A percentile compares a stretch with the other conserved stretches of the same genome.
Conservation (phyloP, 768 basidiomycete species). For the Mycena rosella region DNA sequence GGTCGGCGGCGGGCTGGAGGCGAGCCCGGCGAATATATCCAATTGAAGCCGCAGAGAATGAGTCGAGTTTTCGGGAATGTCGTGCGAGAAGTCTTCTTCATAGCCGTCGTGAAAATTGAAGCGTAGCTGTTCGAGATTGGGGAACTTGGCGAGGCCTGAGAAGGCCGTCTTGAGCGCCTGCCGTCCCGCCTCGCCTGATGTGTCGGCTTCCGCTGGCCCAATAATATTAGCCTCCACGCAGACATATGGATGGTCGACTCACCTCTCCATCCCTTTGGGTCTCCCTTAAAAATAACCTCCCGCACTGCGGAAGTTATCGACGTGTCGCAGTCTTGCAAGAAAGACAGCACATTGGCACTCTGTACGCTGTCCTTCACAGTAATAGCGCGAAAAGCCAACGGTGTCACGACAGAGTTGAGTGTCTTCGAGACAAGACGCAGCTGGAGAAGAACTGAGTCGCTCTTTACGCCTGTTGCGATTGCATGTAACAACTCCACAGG, state of each 20-base stretch:
- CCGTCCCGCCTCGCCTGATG: not conserved
- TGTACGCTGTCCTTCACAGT: not conserved
- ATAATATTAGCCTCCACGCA: too few species aligned
- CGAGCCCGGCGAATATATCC: not conserved
- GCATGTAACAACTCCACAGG: not conserved
- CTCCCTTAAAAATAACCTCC: slow-evolving; percentile 15
- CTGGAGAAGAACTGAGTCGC: slow-evolving; percentile 1
- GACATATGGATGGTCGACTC: too few species aligned
- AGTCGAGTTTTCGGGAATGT: not conserved
- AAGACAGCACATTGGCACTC: slow-evolving; percentile 11
- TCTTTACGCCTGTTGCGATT: not conserved
- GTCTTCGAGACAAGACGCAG: slow-evolving; percentile 26
- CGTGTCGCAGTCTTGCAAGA: slow-evolving; percentile 17
- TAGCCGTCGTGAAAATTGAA: not conserved
- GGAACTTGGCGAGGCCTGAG: not conserved
- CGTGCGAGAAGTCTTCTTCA: not conserved
- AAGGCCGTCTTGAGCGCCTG: not conserved
- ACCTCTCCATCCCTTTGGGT: too few species aligned
- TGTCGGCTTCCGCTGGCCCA: not conserved
- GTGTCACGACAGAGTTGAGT: not conserved
- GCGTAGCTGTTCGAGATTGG: not conserved
- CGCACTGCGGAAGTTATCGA: slow-evolving; percentile 5
- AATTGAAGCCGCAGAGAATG: not conserved
- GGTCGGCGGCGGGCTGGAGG: slow-evolving; percentile 3
- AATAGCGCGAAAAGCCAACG: too few species aligned